A percentile compares a stretch with the other conserved stretches of the same genome.
These are phyloP conservation scores for Ampelomyces quisqualis DNA, from an alignment of 2,329 filamentous ascomycete species.

Conservation along the genomic window DNA sequence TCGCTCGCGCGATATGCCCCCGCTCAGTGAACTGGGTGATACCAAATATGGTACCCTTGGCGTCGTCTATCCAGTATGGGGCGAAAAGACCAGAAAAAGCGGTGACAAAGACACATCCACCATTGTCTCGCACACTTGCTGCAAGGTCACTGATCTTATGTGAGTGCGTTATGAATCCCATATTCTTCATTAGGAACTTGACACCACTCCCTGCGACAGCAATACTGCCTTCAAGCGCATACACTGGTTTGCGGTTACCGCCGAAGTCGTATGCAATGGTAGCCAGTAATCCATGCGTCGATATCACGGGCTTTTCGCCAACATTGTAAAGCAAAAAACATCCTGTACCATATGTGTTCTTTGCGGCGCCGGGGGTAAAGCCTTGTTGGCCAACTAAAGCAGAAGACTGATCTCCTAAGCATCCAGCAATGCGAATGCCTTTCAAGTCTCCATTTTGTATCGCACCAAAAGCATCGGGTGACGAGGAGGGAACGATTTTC, in stretches of 20 bases:
- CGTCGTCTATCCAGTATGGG: constrained; percentile 93
- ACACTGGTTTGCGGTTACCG: constrained; percentile 65
- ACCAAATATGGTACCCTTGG: constrained; percentile 79
- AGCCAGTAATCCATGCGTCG: constrained; percentile 77
- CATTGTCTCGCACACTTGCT: constrained; percentile 69
- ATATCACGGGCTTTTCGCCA: constrained; percentile 80
- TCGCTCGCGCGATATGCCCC: constrained; percentile 84
- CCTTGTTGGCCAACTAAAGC: constrained; percentile 84
- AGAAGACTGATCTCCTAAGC: constrained; percentile 82
- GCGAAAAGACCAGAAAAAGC: constrained; percentile 90
- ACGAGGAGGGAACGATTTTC: constrained; percentile 80
- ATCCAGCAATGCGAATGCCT: constrained; percentile 76
- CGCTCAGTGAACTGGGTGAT: constrained; percentile 82
- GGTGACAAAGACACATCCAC: constrained; percentile 82
- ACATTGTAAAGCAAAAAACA: constrained; percentile 91
- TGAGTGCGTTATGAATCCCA: constrained; percentile 62
- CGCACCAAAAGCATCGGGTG: constrained; percentile 69
- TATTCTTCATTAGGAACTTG: constrained; percentile 66
- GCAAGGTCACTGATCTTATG: constrained; percentile 66
- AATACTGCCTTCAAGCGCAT: constrained; percentile 81
- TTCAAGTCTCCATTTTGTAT: constrained; percentile 57
- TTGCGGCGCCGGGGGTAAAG: constrained; percentile 77
- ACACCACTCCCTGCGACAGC: constrained; percentile 80
- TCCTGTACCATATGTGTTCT: constrained; percentile 89
- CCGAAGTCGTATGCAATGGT: constrained; percentile 86